These are phyloP conservation scores for Brasilioporus rufonigricans DNA, from an alignment of 768 basidiomycete species.

Conservation along the genomic window DNA sequence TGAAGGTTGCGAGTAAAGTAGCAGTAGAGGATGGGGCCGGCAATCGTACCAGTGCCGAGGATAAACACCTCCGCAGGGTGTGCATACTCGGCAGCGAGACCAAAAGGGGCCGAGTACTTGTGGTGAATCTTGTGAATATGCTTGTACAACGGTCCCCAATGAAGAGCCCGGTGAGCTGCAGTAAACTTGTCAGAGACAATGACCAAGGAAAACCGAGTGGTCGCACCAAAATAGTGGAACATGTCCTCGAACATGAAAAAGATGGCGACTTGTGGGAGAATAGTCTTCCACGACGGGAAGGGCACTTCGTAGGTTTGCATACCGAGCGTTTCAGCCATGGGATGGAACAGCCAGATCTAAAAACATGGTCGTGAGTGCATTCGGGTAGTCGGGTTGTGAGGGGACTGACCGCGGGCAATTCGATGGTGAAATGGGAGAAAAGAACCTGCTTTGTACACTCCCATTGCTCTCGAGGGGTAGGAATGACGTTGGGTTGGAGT, in stretches of 20 bases:
- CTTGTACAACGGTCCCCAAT: slow-evolving; percentile 82
- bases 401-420: slow-evolving; percentile 75
- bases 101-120: slow-evolving; percentile 96
- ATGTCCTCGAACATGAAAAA: slow-evolving; percentile 97
- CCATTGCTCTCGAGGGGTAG: slow-evolving; percentile 84
- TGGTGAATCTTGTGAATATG: slow-evolving; percentile 97
- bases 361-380: not conserved
- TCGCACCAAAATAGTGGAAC: slow-evolving; percentile 84
- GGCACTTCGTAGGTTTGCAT: slow-evolving; percentile 94
- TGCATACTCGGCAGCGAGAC: slow-evolving; percentile 96
- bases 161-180: slow-evolving; percentile 84
- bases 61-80: slow-evolving; percentile 97
- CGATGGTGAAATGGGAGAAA: slow-evolving; percentile 93
- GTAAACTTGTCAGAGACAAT: not conserved
- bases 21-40: slow-evolving; percentile 85
- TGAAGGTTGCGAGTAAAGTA: slow-evolving; percentile 71
- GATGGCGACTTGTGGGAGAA: slow-evolving; percentile 73
- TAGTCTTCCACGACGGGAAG: slow-evolving; percentile 69
- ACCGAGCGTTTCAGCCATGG: slow-evolving; percentile 80
- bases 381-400: not conserved
- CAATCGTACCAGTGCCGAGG: slow-evolving; percentile 88
- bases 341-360: slow-evolving; percentile 91
- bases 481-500: slow-evolving; percentile 83
- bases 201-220: not conserved
- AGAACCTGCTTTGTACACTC: slow-evolving; percentile 93